Conservation (phyloP, 495 filamentous ascomycete genomes). For the Letharia columbiana region DNA sequence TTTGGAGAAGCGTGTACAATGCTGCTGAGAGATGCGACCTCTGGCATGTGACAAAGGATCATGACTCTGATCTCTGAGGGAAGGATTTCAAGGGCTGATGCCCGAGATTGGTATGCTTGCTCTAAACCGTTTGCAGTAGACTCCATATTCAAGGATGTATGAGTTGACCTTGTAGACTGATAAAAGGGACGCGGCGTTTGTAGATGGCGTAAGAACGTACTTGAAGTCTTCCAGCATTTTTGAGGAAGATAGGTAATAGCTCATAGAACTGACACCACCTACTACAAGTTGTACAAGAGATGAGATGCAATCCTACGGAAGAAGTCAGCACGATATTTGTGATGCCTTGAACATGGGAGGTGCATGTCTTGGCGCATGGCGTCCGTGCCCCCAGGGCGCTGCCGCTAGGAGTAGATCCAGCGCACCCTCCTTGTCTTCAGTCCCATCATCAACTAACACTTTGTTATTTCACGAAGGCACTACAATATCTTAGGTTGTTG, state of each 20-base stretch:
- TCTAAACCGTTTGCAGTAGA: not conserved
- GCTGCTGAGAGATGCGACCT: not conserved
- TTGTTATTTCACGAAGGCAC: too few relatives aligned
- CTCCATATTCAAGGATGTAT: not conserved
- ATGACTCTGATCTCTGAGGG: conserved; percentile 1
- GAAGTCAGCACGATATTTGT: too few relatives aligned
- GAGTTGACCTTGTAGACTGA: not conserved
- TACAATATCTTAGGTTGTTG: too few relatives aligned
- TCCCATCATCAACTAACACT: too few relatives aligned
- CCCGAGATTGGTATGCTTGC: not conserved
- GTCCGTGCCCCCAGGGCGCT: too few relatives aligned
- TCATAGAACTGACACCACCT: too few relatives aligned
- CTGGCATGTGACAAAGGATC: not conserved
- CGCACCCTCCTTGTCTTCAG: too few relatives aligned
- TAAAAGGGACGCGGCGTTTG: not conserved
- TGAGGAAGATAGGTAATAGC: too few relatives aligned
- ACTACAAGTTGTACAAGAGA: too few relatives aligned
- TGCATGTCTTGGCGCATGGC: too few relatives aligned
- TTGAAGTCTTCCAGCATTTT: not conserved
- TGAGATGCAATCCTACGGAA: not conserved
- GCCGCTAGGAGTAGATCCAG: too few relatives aligned
- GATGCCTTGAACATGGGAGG: too few relatives aligned
- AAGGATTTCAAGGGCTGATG: not conserved
- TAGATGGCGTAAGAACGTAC: not conserved
- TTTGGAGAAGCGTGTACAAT: not conserved